Conservation (phyloP, 257 asterid genomes). For the Nicotiana otophora region DNA sequence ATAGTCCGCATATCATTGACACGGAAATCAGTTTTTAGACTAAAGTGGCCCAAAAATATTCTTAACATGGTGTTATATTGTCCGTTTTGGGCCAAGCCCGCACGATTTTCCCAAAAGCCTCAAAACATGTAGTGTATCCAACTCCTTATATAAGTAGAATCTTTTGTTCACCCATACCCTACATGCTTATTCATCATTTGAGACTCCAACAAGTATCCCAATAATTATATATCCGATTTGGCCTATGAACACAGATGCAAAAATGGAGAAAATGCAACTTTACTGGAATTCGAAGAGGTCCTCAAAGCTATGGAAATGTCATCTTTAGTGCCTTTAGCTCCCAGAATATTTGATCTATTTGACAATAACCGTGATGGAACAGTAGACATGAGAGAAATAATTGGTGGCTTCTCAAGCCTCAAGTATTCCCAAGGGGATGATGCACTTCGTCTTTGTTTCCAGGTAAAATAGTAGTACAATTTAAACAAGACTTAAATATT, state of each 20-base stretch:
- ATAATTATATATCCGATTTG: not conserved
- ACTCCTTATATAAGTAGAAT: too few relatives aligned
- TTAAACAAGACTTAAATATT: too few relatives aligned
- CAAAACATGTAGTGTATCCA: too few relatives aligned
- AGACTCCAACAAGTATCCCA: too few relatives aligned
- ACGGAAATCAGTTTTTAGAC: too few relatives aligned
- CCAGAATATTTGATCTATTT: slow-evolving; percentile 66
- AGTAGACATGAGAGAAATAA: slow-evolving; percentile 78
- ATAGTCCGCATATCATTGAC: too few relatives aligned
- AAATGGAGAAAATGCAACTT: slow-evolving; percentile 60
- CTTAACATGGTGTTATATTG: too few relatives aligned
- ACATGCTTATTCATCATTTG: too few relatives aligned
- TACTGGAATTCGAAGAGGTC: slow-evolving; percentile 67
- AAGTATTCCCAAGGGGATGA: slow-evolving; percentile 84
- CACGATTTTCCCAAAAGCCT: too few relatives aligned
- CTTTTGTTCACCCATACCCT: too few relatives aligned
- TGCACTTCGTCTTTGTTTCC: slow-evolving; percentile 80
- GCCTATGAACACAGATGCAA: slow-evolving; percentile 43
- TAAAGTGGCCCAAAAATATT: too few relatives aligned
- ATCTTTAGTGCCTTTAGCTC: slow-evolving; percentile 58
- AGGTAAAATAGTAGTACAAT: slow-evolving; percentile 41
- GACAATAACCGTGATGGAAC: slow-evolving; percentile 79
- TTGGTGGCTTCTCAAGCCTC: slow-evolving; percentile 76
- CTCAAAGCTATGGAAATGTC: slow-evolving; percentile 72
- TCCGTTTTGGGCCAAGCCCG: too few relatives aligned